A percentile compares a stretch with the other conserved stretches of the same genome.
phyloP scores from a whole-genome alignment of 345 rosid species.

The Citrus medica region DNA sequence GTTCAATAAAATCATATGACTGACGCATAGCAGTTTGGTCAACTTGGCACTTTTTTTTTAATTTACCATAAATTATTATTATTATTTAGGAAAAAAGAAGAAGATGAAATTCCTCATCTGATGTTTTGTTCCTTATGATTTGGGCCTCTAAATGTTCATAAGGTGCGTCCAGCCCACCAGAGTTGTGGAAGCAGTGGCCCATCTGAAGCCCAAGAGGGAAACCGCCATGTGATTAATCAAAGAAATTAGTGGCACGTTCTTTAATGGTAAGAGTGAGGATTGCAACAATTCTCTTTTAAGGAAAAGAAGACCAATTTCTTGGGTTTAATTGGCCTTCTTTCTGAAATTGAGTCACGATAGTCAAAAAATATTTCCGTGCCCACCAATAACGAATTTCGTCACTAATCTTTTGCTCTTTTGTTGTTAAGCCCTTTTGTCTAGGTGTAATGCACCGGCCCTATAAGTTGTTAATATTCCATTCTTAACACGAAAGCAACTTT shows the following conservation, averaged over 20 bases:
- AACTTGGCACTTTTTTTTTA: not conserved
- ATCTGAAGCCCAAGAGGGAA: not conserved
- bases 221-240: not conserved
- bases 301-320: too few relatives aligned
- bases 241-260: not conserved
- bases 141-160: too few relatives aligned
- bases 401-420: not conserved
- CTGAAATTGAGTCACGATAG: not conserved
- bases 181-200: not conserved
- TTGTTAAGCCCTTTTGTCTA: not conserved
- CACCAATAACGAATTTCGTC: not conserved
- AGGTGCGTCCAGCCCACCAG: not conserved
- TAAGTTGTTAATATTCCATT: not conserved
- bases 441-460: constrained; percentile 6
- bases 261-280: not conserved
- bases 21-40: not conserved
- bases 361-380: not conserved
- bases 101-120: too few relatives aligned
- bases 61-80: too few relatives aligned
- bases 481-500: not conserved
- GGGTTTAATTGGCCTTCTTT: not conserved
- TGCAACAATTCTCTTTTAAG: too few relatives aligned
- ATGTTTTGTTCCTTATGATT: too few relatives aligned
- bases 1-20: not conserved
- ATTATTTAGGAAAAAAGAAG: too few relatives aligned